Base-by-base conservation (phyloP, 139 green algal species). In the Volvox africanus region DNA sequence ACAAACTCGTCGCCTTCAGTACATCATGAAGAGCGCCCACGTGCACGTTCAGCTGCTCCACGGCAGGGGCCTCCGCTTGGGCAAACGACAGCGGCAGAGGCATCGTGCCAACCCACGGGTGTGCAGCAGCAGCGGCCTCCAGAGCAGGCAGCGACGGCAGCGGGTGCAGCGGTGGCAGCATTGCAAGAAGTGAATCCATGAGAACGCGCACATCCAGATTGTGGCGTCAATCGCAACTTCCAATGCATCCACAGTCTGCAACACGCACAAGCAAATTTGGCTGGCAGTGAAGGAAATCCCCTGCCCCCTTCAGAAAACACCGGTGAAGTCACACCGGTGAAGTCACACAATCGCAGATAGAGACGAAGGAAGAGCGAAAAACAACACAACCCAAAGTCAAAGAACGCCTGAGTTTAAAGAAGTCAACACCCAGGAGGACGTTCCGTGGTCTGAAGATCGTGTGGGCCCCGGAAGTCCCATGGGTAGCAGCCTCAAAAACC, bases 81-180 rank as follows among this genome's bases (percentile, higher is more conserved):
- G 5, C 11, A 24, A 24, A 2, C 24, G 65, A 24, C 65, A 28
- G 5, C 65, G 21, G 24, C 5, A 28, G 16, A 24, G 65, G 24
- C 11, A 12, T 5, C 65, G 65, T 55, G 44, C 44, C 44, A 55
- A 55, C 44, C 5, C 44, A 73, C 5, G 65, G 24, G 12, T 24
- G 21, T 2, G 65, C 65, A 9, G 11, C 80, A 13, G 71, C 71
- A 21, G 75, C 81, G 30, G 81, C 81, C 3, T 61, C n/a, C 19
- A 33, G 61, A n/a, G 36, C 78, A 12, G 78, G 24, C 78, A 24
- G 36, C 61, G 16, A 35, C 61, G 61, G n/a, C 81, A 1, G 81
- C 81, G 61, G 30, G 55, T 26, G 81, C 61, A 61, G 81, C 61
- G 36, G 61, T 44, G 50, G 80, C 80, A 86, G 80, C 80, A 86